Percentiles rank a stretch among this genome's conserved stretches.
Evolutionary conservation across 768 basidiomycete genomes (phyloP).

Genomic region (Mycena pura): DNA sequence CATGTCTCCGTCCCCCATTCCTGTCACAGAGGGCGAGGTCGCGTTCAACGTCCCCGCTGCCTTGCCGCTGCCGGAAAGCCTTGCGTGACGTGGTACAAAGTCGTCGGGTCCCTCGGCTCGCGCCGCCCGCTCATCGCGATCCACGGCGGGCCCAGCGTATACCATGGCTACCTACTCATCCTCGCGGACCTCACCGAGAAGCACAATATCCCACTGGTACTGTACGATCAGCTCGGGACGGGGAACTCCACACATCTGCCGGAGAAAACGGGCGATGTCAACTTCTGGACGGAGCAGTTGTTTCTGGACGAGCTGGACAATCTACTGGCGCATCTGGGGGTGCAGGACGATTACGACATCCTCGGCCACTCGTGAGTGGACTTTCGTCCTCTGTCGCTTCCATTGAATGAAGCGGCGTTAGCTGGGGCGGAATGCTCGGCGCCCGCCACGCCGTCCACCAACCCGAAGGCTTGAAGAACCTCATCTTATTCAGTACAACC

Average conservation of each 20-base stretch:
- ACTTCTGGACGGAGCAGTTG: conserved; percentile 59
- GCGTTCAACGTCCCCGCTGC: conserved; percentile 4
- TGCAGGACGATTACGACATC: conserved; percentile 51
- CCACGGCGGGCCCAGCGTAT: conserved; percentile 61
- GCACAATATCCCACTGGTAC: conserved; percentile 51
- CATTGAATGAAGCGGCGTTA: neutral
- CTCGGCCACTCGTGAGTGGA: conserved; percentile 58
- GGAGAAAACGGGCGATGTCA: conserved; percentile 47
- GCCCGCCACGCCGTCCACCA: conserved; percentile 42
- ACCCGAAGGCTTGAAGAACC: conserved; percentile 51
- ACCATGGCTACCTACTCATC: conserved; percentile 48
- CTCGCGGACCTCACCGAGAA: conserved; percentile 45
- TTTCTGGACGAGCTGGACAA: conserved; percentile 60
- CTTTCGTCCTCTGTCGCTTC: neutral
- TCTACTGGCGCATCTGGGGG: conserved; percentile 50
- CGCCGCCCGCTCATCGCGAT: conserved; percentile 53
- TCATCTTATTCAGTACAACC: conserved; percentile 53
- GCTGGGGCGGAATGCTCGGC: conserved; percentile 59
- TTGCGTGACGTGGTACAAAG: conserved; percentile 57
- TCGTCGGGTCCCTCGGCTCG: conserved; percentile 49
- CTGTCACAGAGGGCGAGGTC: conserved; percentile 9
- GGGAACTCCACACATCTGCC: conserved; percentile 63
- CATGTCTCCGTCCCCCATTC: too few species aligned
- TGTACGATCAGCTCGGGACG: conserved; percentile 64
- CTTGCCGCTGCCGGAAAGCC: conserved; percentile 23